Base-by-base conservation (phyloP, 257 asterid genomes). In the Nicotiana undulata region DNA sequence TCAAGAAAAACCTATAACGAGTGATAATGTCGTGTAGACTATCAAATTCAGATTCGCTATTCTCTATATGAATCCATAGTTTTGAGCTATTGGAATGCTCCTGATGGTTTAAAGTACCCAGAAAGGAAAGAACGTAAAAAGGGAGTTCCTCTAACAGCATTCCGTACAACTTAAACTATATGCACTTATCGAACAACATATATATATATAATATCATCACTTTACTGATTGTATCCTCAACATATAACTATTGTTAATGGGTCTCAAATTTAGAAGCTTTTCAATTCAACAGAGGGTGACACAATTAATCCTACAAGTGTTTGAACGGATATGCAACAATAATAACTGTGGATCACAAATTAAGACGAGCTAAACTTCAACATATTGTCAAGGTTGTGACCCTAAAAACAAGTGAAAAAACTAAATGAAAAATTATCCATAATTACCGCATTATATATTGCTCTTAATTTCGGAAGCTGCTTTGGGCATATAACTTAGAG, bases 401-500 rank as follows among this genome's bases (percentile, higher is more conserved):
- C 34, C 20, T n/a, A 68, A 70, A 20, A 22, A 44, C 34, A 68
- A 82, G 79, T 60, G 18, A 28, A 77, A 31, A 82, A 60, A 29
- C 26, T 20, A 80, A 72, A 56, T 52, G 61, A 59, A 80, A 53
- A 34, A 60, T 46, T 80, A 60, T 60, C 59, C 26, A 82, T 80
- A 59, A 82, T 81, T 90, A 93, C 99, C 93, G 97, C 95, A 80
- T 87, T 88, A 85, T 89, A 96, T 83, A 94, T 94, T 63, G 90
- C 93, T 83, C 84, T 90, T 72, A 96, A 90, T 87, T 92, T 92
- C 13, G 96, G 93, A 84, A 96, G 97, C 89, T 92, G 92, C 92
- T 89, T 96, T 11, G 99, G 99, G 87, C 98, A 96, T 81, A 96
- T 85, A 79, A 96, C 92, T 40, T 98, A 94, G 68, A 96, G 88